These are phyloP conservation scores for Calophaca sinica DNA, from an alignment of 306 rosid species.

Conservation along the genomic window DNA sequence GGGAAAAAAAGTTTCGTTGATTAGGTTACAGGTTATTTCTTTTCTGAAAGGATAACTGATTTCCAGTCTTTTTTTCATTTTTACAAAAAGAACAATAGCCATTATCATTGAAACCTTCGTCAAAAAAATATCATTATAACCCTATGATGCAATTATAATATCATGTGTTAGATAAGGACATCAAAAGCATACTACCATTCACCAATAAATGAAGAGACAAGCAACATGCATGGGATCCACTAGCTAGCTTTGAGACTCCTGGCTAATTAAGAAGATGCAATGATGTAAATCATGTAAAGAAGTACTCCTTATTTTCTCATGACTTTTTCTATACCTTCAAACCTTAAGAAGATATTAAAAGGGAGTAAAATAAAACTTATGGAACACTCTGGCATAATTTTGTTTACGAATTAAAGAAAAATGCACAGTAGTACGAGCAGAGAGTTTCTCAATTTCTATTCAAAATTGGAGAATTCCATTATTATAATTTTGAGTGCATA, in stretches of 20 bases:
- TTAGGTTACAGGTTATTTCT: too few relatives aligned
- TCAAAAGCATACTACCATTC: neutral
- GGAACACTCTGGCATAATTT: conserved; percentile 23
- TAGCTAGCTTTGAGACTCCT: conserved; percentile 2
- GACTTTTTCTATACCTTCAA: conserved; percentile 33
- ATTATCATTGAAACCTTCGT: too few relatives aligned
- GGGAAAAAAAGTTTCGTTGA: too few relatives aligned
- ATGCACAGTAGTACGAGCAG: neutral
- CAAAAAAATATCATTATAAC: too few relatives aligned
- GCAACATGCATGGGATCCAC: conserved; percentile 17
- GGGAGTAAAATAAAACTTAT: conserved; percentile 25
- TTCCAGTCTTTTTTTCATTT: too few relatives aligned
- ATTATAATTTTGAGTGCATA: too few relatives aligned
- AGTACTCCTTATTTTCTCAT: conserved; percentile 5
- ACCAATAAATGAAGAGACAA: conserved; percentile 23
- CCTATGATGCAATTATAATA: too few relatives aligned
- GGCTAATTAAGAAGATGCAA: neutral
- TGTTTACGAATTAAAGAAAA: conserved; percentile 6
- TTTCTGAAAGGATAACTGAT: too few relatives aligned
- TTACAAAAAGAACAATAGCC: too few relatives aligned
- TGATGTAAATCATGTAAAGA: conserved; percentile 27
- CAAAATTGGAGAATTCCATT: too few relatives aligned
- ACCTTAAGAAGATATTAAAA: conserved; percentile 5
- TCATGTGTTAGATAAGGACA: conserved; percentile 21
- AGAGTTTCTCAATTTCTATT: too few relatives aligned